Evolutionary conservation across 2,329 filamentous ascomycete species (phyloP).

Genomic region (Fusarium musae): DNA sequence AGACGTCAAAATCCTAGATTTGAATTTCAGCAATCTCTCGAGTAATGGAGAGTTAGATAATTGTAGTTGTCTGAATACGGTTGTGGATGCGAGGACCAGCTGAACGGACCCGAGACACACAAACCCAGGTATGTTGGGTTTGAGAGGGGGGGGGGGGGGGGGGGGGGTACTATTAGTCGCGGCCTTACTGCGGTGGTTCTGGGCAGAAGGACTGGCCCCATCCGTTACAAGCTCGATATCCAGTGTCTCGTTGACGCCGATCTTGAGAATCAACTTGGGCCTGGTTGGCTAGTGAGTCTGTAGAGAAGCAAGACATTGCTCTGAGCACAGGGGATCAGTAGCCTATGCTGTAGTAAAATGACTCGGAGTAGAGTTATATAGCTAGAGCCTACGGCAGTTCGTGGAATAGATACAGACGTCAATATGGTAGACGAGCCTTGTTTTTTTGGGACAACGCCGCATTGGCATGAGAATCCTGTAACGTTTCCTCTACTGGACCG

Average conservation of each 20-base stretch:
- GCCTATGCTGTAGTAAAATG: neutral
- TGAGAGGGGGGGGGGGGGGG: constrained; percentile 35
- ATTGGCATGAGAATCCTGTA: constrained; percentile 10
- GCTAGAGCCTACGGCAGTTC: constrained; percentile 4
- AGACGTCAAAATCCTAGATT: constrained; percentile 5
- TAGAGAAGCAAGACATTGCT: constrained; percentile 19
- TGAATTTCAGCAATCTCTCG: constrained; percentile 15
- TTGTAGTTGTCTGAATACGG: constrained; percentile 30
- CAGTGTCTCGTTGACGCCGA: constrained; percentile 48
- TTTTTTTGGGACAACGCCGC: neutral
- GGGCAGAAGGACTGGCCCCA: constrained; percentile 27
- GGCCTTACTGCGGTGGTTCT: constrained; percentile 47
- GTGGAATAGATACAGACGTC: constrained; percentile 1
- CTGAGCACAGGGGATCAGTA: neutral
- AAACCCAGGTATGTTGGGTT: neutral
- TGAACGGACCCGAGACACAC: constrained; percentile 24
- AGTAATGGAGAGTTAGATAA: constrained; percentile 31
- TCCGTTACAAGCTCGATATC: constrained; percentile 38
- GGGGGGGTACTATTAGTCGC: constrained; percentile 41
- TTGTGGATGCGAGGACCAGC: constrained; percentile 26
- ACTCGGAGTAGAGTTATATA: neutral
- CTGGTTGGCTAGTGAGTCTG: constrained; percentile 32
- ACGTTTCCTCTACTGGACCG: constrained; percentile 6
- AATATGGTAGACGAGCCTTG: neutral
- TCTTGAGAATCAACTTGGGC: constrained; percentile 33